Percentiles rank a stretch among this genome's conserved stretches.
Conservation (phyloP, 306 rosid genomes). For the Benincasa hispida region DNA sequence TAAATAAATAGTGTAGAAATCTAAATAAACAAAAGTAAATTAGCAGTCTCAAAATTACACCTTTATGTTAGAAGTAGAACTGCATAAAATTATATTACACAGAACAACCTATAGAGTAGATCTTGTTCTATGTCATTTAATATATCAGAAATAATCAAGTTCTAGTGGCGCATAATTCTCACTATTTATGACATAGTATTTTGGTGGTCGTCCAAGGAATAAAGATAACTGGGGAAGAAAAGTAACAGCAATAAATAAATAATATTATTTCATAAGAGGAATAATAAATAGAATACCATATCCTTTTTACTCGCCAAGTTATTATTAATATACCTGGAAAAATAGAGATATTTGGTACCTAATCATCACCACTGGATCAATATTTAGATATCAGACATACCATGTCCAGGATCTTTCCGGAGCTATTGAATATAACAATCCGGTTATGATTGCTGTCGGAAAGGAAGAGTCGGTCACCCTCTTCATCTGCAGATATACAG, state of each 20-base stretch:
- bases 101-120: neutral
- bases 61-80: neutral
- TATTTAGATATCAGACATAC: slow-evolving; percentile 32
- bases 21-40: neutral
- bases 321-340: neutral
- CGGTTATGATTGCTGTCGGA: slow-evolving; percentile 91
- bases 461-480: slow-evolving; percentile 51
- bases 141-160: neutral
- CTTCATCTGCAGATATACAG: slow-evolving; percentile 68
- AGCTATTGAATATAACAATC: slow-evolving; percentile 47
- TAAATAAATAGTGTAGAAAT: neutral
- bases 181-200: neutral
- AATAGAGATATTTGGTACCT: neutral
- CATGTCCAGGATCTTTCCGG: slow-evolving; percentile 66
- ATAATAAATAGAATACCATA: neutral
- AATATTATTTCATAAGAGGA: neutral
- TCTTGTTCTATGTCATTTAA: neutral
- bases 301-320: neutral
- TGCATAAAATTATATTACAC: neutral
- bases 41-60: neutral
- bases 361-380: neutral
- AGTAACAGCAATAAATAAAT: neutral
- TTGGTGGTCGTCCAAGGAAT: neutral
- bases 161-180: neutral
- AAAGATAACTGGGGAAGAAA: neutral